Evolutionary conservation across 1,139 yeast species (phyloP).

Genomic region (Zygosaccharomyces sapae): DNA sequence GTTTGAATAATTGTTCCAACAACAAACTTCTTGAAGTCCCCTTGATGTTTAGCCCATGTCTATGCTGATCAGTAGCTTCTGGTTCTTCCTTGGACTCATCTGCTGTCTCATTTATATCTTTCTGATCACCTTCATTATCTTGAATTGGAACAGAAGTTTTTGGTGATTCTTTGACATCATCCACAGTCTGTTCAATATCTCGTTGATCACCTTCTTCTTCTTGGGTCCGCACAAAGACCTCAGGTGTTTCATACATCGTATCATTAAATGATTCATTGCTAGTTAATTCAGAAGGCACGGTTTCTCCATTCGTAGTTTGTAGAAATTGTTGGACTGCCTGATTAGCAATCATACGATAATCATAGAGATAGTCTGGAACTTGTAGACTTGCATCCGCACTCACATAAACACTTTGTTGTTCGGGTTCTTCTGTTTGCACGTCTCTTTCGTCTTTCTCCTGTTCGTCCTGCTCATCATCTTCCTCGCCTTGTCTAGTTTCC

Average conservation of each 20-base stretch:
- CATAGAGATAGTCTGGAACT: conserved; percentile 6
- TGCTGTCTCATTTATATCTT: not conserved
- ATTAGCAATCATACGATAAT: conserved; percentile 14
- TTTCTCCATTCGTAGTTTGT: not conserved
- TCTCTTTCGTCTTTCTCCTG: too few relatives aligned
- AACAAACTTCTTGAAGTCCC: not conserved
- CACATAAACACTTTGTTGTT: not conserved
- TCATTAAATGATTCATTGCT: not conserved
- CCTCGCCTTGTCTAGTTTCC: not conserved
- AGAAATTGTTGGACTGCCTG: conserved; percentile 5
- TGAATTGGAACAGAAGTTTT: not conserved
- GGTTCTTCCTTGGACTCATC: not conserved
- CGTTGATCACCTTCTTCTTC: too few relatives aligned
- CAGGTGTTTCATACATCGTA: not conserved
- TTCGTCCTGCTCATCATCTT: conserved; percentile 4
- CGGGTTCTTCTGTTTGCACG: conserved; percentile 1
- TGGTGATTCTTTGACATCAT: too few relatives aligned
- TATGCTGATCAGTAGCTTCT: not conserved
- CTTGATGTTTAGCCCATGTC: not conserved
- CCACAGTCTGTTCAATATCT: too few relatives aligned
- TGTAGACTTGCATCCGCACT: not conserved
- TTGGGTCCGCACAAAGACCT: too few relatives aligned
- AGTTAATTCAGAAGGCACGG: not conserved
- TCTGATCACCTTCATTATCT: not conserved
- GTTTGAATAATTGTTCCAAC: conserved; percentile 5